Conservation (phyloP, 495 filamentous ascomycete genomes). For the Lepidopterella palustris region DNA sequence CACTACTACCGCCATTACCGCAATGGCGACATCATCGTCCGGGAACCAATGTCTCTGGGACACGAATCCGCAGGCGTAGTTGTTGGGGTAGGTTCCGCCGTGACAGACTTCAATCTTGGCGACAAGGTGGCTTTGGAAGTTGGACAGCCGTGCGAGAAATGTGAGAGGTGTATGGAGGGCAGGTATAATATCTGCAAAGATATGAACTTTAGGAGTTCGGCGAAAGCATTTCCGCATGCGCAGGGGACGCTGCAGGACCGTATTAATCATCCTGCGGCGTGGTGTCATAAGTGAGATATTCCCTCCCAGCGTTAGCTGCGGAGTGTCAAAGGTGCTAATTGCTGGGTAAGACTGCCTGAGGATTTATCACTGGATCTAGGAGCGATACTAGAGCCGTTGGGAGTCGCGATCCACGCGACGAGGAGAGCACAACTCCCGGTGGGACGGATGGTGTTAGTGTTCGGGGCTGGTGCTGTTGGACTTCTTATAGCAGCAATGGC, state of each 20-base stretch:
- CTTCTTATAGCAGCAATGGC: constrained; percentile 64
- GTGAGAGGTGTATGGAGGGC: constrained; percentile 57
- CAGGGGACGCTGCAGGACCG: constrained; percentile 78
- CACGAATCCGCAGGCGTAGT: constrained; percentile 44
- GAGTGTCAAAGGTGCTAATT: not conserved
- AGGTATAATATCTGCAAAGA: constrained; percentile 82
- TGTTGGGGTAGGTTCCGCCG: constrained; percentile 46
- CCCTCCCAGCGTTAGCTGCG: not conserved
- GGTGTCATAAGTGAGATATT: constrained; percentile 57
- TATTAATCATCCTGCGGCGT: constrained; percentile 67
- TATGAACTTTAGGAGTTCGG: constrained; percentile 72
- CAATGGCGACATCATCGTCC: constrained; percentile 60
- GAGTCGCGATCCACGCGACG: constrained; percentile 71
- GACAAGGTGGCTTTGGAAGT: constrained; percentile 80
- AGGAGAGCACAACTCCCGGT: constrained; percentile 52
- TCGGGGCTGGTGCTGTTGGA: constrained; percentile 78
- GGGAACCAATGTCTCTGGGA: constrained; percentile 56
- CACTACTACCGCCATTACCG: constrained; percentile 63
- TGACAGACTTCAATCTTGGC: constrained; percentile 45
- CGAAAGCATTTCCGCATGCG: constrained; percentile 69
- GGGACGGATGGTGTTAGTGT: constrained; percentile 56
- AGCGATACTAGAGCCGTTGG: constrained; percentile 71
- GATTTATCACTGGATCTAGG: constrained; percentile 59
- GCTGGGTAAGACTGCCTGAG: constrained; percentile 51
- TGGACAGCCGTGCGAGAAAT: constrained; percentile 69